Evolutionary conservation across 116 monocot species (phyloP).

Genomic region (Iris pallida): DNA sequence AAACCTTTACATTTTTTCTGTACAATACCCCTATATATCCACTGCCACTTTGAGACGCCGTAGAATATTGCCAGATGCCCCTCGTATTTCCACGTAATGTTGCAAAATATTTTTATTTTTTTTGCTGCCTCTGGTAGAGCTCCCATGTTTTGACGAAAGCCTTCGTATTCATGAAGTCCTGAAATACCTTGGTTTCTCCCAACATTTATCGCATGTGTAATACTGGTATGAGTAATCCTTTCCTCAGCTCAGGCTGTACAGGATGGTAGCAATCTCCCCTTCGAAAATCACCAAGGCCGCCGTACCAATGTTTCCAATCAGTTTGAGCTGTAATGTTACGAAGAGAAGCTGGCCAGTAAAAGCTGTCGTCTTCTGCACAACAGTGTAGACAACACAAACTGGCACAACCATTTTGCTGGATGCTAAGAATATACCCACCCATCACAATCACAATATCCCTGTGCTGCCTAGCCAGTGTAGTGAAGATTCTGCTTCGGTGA

Average conservation of each 20-base stretch:
- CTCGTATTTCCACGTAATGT: too few species aligned
- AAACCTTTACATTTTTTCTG: too few species aligned
- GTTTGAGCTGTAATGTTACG: neutral
- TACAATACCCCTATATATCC: too few species aligned
- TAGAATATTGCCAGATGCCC: too few species aligned
- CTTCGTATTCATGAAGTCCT: too few species aligned
- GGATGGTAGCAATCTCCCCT: neutral
- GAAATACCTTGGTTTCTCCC: too few species aligned
- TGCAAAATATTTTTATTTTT: too few species aligned
- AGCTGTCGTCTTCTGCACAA: neutral
- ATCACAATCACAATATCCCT: neutral
- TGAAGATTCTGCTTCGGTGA: conserved; percentile 6
- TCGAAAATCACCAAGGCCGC: neutral
- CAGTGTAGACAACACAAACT: neutral
- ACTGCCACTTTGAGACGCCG: too few species aligned
- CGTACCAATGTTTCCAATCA: neutral
- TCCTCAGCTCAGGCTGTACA: conserved; percentile 10
- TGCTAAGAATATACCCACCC: conserved; percentile 11
- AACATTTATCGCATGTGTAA: neutral
- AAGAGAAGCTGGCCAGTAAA: neutral
- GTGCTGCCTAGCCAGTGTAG: conserved; percentile 5
- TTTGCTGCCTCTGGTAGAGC: too few species aligned
- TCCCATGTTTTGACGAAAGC: too few species aligned
- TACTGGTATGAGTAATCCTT: conserved; percentile 9
- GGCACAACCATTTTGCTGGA: conserved; percentile 8